phyloP scores from a whole-genome alignment of 345 rosid species.

The Linum lewisii region DNA sequence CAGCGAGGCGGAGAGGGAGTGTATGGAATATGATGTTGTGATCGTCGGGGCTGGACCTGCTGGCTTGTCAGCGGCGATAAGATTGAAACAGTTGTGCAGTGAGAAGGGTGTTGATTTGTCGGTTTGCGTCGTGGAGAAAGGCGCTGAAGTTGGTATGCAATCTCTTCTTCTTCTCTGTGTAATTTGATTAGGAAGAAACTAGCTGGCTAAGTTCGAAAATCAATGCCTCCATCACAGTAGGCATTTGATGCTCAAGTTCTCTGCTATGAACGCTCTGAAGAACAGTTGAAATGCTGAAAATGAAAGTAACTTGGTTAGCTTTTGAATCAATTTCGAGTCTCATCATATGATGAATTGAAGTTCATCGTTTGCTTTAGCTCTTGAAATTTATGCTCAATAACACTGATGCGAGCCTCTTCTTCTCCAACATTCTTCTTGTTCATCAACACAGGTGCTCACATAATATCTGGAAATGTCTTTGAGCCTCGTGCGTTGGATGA shows the following conservation, averaged over 20 bases:
- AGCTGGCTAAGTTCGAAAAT: no score
- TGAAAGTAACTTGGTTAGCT: no score
- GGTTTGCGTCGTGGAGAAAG: constrained; percentile 93
- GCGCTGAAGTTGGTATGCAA: constrained; percentile 71
- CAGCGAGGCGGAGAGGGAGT: constrained; percentile 42
- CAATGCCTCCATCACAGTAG: no score
- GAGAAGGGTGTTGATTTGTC: constrained; percentile 74
- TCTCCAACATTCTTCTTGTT: neutral
- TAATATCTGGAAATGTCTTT: constrained; percentile 81
- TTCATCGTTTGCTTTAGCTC: no score
- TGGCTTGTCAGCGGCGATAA: constrained; percentile 85
- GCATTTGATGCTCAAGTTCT: neutral
- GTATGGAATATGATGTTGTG: constrained; percentile 81
- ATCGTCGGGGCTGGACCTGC: constrained; percentile 98
- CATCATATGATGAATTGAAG: neutral
- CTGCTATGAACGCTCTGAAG: no score
- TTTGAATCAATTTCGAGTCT: constrained; percentile 6
- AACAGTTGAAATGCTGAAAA: no score
- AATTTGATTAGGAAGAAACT: no score
- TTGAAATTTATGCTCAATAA: no score
- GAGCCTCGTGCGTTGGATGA: constrained; percentile 85
- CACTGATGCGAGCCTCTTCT: no score
- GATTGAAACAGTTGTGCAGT: constrained; percentile 69
- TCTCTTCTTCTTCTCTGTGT: neutral
- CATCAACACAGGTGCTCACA: constrained; percentile 62